These are phyloP conservation scores for Periconia digitata DNA, from an alignment of 2,329 filamentous ascomycete genomes.

Conservation along the genomic window DNA sequence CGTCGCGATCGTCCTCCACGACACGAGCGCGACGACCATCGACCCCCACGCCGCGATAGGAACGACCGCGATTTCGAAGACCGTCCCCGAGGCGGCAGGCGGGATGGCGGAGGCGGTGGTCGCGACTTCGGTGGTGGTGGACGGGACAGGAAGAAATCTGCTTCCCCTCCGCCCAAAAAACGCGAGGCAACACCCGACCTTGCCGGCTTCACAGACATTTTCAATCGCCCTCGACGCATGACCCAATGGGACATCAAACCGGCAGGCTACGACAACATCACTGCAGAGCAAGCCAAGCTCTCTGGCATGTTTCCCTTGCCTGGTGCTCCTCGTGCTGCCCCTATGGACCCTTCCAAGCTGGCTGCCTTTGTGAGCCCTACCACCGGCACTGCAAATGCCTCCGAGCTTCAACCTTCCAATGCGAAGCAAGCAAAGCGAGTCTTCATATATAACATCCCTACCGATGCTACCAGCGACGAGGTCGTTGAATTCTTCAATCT, in stretches of 20 bases:
- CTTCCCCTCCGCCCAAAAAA: conserved; percentile 77
- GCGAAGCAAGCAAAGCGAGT: conserved; percentile 93
- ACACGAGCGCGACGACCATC: conserved; percentile 38
- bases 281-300: conserved; percentile 95
- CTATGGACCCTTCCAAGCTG: conserved; percentile 90
- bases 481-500: conserved; percentile 90
- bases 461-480: conserved; percentile 71
- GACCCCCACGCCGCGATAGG: conserved; percentile 34
- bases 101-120: conserved; percentile 25
- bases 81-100: conserved; percentile 47
- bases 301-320: conserved; percentile 99
- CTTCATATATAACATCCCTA: conserved; percentile 80
- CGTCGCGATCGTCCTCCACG: conserved; percentile 35
- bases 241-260: conserved; percentile 99
- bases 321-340: conserved; percentile 89
- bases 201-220: conserved; percentile 78
- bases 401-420: conserved; percentile 88
- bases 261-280: conserved; percentile 96
- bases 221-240: conserved; percentile 85
- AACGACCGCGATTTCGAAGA: conserved; percentile 56
- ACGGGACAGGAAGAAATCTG: conserved; percentile 66
- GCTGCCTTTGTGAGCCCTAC: conserved; percentile 96
- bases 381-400: conserved; percentile 67
- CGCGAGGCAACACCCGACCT: conserved; percentile 95
- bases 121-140: conserved; percentile 33